These are phyloP conservation scores for Mortierella sp. DNA, from an alignment of 371 early-diverging fungal species.

Conservation along the genomic window DNA sequence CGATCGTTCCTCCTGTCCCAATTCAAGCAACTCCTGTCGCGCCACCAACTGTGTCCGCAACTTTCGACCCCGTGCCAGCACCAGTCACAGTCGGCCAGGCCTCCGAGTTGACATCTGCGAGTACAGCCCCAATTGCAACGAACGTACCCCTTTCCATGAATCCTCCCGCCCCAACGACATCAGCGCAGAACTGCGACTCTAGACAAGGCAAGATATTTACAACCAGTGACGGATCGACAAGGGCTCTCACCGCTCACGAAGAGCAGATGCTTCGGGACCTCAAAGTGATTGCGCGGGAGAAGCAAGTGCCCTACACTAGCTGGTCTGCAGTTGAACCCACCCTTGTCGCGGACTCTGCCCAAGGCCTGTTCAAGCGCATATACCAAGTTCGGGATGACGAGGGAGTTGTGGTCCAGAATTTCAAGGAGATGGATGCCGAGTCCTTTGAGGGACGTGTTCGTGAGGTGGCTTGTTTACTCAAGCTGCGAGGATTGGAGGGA, in stretches of 20 bases:
- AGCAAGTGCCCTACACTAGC: conserved; percentile 46
- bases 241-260: conserved; percentile 29
- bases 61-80: background rate
- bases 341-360: conserved; percentile 53
- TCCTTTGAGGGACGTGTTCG: conserved; percentile 51
- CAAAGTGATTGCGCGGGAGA: conserved; percentile 29
- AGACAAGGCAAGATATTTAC: background rate
- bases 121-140: background rate
- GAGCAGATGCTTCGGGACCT: conserved; percentile 32
- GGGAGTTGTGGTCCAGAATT: conserved; percentile 49
- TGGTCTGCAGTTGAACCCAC: conserved; percentile 53
- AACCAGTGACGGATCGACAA: conserved; percentile 21
- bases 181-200: background rate
- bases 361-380: conserved; percentile 58
- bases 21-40: background rate
- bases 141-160: background rate
- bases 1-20: background rate
- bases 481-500: conserved; percentile 42
- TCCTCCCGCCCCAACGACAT: background rate
- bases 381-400: conserved; percentile 48
- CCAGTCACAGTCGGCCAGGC: background rate
- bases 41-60: background rate
- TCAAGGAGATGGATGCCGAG: conserved; percentile 57
- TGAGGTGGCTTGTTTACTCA: conserved; percentile 54
- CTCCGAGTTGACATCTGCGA: no score